A percentile compares a stretch with the other conserved stretches of the same genome.
Conservation (phyloP, 176 grass and related monocot species). For the Areca catechu region DNA sequence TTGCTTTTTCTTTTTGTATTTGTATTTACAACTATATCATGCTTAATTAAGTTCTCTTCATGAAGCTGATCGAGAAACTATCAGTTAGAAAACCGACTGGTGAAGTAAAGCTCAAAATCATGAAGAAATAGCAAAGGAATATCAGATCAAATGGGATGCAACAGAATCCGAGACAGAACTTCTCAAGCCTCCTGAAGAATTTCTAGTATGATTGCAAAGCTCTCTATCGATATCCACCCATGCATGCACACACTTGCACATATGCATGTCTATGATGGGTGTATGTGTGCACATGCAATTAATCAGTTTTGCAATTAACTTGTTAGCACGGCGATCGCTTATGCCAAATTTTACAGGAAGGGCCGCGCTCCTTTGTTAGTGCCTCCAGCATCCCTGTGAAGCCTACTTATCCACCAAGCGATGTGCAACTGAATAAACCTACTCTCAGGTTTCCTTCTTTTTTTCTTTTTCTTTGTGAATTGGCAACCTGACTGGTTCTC, state of each 20-base stretch:
- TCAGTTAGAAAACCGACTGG: constrained; percentile 84
- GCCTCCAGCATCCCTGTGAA: constrained; percentile 55
- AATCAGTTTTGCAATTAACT: too few species aligned
- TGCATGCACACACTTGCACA: too few species aligned
- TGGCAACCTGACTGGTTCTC: too few species aligned
- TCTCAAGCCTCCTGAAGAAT: constrained; percentile 72
- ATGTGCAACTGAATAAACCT: constrained; percentile 22
- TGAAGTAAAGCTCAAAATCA: constrained; percentile 67
- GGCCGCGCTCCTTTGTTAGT: constrained; percentile 52
- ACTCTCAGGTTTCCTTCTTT: constrained; percentile 35
- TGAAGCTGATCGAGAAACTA: constrained; percentile 92
- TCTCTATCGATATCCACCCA: too few species aligned
- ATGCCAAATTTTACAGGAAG: constrained; percentile 34
- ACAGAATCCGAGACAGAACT: constrained; percentile 76
- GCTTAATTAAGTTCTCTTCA: constrained; percentile 12
- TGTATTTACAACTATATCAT: not conserved
- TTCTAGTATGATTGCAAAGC: constrained; percentile 30
- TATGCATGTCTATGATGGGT: too few species aligned
- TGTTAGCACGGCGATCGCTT: too few species aligned
- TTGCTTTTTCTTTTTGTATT: not conserved
- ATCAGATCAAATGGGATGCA: constrained; percentile 70
- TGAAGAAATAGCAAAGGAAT: constrained; percentile 94
- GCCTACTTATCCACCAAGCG: constrained; percentile 20
- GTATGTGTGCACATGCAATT: too few species aligned
- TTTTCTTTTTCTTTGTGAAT: not conserved